phyloP scores from a whole-genome alignment of 306 rosid genomes.

The Pyrus pyrifolia region DNA sequence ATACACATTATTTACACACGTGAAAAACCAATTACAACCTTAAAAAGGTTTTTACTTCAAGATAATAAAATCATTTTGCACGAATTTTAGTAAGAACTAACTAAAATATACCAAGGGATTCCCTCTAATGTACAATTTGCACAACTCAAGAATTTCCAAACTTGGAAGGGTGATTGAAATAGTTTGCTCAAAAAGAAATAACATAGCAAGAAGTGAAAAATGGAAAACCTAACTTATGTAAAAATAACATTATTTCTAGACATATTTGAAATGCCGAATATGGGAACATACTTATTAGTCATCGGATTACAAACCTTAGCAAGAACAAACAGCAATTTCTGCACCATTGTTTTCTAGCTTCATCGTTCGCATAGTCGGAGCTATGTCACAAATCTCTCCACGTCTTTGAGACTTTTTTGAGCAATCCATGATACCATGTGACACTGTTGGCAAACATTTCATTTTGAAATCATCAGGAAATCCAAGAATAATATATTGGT shows the following conservation, averaged over 20 bases:
- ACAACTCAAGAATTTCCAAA: no score
- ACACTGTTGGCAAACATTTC: slow-evolving; percentile 24
- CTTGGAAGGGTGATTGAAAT: no score
- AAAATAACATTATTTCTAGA: not conserved
- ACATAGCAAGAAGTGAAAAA: not conserved
- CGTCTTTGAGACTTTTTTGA: slow-evolving; percentile 14
- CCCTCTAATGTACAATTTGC: no score
- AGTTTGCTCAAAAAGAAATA: not conserved
- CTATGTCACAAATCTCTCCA: slow-evolving; percentile 22
- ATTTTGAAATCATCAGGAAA: slow-evolving; percentile 27
- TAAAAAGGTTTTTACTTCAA: no score
- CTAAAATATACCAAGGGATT: no score
- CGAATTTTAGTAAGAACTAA: no score
- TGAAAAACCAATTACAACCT: no score
- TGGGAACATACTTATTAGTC: slow-evolving; percentile 20
- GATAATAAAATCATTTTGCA: no score
- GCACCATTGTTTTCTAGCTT: slow-evolving; percentile 19
- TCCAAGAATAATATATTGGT: not conserved
- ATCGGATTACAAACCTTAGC: slow-evolving; percentile 27
- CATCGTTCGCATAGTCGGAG: slow-evolving; percentile 9
- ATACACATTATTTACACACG: no score
- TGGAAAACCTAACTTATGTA: not conserved
- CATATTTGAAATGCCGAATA: not conserved
- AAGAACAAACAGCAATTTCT: slow-evolving; percentile 27
- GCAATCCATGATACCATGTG: slow-evolving; percentile 29